phyloP scores from a whole-genome alignment of 768 basidiomycete genomes.

The Candolleomyces aberdarensis region DNA sequence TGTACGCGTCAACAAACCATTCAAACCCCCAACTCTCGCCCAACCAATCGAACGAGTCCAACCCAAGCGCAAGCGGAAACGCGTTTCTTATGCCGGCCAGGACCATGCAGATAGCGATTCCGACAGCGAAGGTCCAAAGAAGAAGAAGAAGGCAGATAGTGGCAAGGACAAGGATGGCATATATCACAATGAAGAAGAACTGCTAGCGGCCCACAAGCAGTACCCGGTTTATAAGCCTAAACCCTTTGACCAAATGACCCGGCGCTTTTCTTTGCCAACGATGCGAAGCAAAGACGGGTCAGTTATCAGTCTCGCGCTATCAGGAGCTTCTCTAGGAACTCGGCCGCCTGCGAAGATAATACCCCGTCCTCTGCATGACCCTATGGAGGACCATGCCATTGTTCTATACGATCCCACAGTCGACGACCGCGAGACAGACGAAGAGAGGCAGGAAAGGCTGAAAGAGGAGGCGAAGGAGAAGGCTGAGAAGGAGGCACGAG shows the following conservation, averaged over 20 bases:
- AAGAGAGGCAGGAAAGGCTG: constrained; percentile 71
- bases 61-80: constrained; percentile 80
- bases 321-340: constrained; percentile 80
- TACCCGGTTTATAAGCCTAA: constrained; percentile 83
- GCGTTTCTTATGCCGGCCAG: constrained; percentile 81
- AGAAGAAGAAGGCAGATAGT: constrained; percentile 50
- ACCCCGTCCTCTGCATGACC: constrained; percentile 93
- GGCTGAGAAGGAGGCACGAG: constrained; percentile 59
- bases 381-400: constrained; percentile 97
- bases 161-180: constrained; percentile 42
- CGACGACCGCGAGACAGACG: constrained; percentile 87
- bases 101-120: constrained; percentile 55
- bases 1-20: constrained; percentile 71
- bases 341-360: constrained; percentile 76
- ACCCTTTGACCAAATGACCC: constrained; percentile 59
- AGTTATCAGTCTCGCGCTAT: constrained; percentile 48
- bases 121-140: constrained; percentile 54
- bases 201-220: constrained; percentile 58
- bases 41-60: constrained; percentile 49
- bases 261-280: constrained; percentile 80
- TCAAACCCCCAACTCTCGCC: constrained; percentile 65
- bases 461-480: constrained; percentile 69
- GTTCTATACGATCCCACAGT: constrained; percentile 96
- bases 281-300: constrained; percentile 74
- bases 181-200: constrained; percentile 62